A percentile compares a stretch with the other conserved stretches of the same genome.
Evolutionary conservation across 2,329 filamentous ascomycete species (phyloP).

Genomic region (Drechmeria coniospora): DNA sequence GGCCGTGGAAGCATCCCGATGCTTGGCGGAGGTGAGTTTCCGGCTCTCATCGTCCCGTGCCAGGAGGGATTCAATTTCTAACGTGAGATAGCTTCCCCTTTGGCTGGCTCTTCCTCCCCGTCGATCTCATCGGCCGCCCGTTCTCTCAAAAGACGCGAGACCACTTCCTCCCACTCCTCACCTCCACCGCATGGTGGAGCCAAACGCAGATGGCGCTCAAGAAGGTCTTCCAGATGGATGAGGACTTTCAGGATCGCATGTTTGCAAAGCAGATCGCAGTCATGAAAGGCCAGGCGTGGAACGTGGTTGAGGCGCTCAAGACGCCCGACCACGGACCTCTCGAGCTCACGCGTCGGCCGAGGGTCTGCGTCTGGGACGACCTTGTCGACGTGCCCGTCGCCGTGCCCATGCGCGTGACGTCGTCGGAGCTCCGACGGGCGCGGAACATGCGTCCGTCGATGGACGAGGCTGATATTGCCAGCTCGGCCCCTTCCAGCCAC

Average conservation of each 20-base stretch:
- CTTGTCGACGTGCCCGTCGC: conserved; percentile 90
- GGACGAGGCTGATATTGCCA: conserved; percentile 81
- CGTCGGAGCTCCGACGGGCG: conserved; percentile 65
- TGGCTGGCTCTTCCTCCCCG: conserved; percentile 93
- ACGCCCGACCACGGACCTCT: conserved; percentile 81
- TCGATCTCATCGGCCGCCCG: conserved; percentile 87
- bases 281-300: conserved; percentile 99
- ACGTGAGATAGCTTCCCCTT: conserved; percentile 70
- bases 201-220: conserved; percentile 81
- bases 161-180: conserved; percentile 90
- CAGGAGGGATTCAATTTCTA: conserved; percentile 7
- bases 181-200: conserved; percentile 92
- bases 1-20: conserved; percentile 98
- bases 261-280: conserved; percentile 96
- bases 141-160: conserved; percentile 89
- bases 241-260: conserved; percentile 97
- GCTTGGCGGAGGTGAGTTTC: conserved; percentile 47
- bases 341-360: conserved; percentile 75
- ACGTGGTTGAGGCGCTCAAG: conserved; percentile 95
- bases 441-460: conserved; percentile 31
- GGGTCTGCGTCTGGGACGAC: conserved; percentile 97
- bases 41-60: not conserved
- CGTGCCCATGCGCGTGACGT: conserved; percentile 73
- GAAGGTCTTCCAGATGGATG: conserved; percentile 76
- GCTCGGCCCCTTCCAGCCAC: conserved; percentile 16